Percentiles rank a stretch among this genome's conserved stretches.
Conservation (phyloP, 352 stramenopile genomes). For the Globisporangium splendens region DNA sequence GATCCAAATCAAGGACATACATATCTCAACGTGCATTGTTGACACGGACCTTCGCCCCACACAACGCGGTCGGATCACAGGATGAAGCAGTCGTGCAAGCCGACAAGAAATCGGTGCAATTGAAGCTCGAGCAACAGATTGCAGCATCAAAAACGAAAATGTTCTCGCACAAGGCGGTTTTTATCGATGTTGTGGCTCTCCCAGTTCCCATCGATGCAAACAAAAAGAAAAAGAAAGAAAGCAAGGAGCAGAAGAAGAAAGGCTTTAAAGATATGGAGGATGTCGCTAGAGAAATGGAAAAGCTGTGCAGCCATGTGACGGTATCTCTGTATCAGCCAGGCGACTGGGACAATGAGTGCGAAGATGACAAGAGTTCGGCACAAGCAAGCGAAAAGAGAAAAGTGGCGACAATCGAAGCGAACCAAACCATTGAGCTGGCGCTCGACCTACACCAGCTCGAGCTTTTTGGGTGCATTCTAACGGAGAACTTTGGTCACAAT, state of each 20-base stretch:
- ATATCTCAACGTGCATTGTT: constrained; percentile 40
- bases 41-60: constrained; percentile 18
- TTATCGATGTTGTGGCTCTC: constrained; percentile 45
- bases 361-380: neutral
- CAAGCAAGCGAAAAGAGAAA: constrained; percentile 1
- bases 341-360: constrained; percentile 30
- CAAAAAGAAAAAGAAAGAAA: constrained; percentile 17
- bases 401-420: constrained; percentile 3
- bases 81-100: constrained; percentile 28
- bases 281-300: constrained; percentile 50
- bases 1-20: constrained; percentile 31
- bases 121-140: constrained; percentile 14
- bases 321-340: constrained; percentile 25
- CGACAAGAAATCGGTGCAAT: constrained; percentile 4
- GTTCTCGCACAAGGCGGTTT: constrained; percentile 29
- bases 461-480: constrained; percentile 50
- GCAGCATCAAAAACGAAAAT: constrained; percentile 30
- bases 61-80: constrained; percentile 31
- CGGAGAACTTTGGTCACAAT: constrained; percentile 51
- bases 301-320: constrained; percentile 36
- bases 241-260: neutral
- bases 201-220: constrained; percentile 24
- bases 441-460: constrained; percentile 65
- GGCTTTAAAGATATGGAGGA: constrained; percentile 36
- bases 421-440: constrained; percentile 25